phyloP scores from a whole-genome alignment of 78 protist genomes.

The Dictyostelium capitatum region DNA sequence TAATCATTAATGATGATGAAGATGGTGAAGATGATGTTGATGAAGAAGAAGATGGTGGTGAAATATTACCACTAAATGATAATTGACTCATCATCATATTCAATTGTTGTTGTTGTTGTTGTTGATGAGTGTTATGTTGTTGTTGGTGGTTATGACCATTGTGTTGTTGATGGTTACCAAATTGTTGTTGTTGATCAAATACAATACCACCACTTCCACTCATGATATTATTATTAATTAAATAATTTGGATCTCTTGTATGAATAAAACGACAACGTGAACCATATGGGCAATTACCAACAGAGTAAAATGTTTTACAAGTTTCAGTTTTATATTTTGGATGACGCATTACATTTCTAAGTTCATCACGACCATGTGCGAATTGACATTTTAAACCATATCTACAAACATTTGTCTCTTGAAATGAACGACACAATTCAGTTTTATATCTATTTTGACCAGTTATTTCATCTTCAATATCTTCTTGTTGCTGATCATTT shows the following conservation, averaged over 20 bases:
- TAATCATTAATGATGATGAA: background rate
- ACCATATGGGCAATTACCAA: slow-evolving; percentile 89
- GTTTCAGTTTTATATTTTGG: slow-evolving; percentile 92
- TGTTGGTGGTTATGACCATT: background rate
- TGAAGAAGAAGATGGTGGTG: background rate
- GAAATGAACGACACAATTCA: slow-evolving; percentile 90
- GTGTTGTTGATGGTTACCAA: background rate
- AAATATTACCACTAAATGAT: slow-evolving; percentile 10
- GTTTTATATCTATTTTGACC: slow-evolving; percentile 91
- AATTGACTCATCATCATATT: background rate
- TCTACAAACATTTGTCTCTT: slow-evolving; percentile 89
- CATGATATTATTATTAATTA: background rate
- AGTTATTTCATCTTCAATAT: slow-evolving; percentile 72
- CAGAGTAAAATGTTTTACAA: slow-evolving; percentile 87
- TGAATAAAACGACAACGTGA: slow-evolving; percentile 89
- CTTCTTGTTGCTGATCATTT: slow-evolving; percentile 18
- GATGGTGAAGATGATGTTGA: background rate
- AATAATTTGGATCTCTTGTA: slow-evolving; percentile 1
- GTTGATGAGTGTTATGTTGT: background rate
- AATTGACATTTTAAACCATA: slow-evolving; percentile 93
- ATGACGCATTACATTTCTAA: slow-evolving; percentile 86
- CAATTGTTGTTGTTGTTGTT: background rate
- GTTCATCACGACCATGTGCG: slow-evolving; percentile 92
- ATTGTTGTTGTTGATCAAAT: background rate
- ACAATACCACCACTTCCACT: background rate